phyloP scores from a whole-genome alignment of 2,329 filamentous ascomycete species.

The Periconia digitata region DNA sequence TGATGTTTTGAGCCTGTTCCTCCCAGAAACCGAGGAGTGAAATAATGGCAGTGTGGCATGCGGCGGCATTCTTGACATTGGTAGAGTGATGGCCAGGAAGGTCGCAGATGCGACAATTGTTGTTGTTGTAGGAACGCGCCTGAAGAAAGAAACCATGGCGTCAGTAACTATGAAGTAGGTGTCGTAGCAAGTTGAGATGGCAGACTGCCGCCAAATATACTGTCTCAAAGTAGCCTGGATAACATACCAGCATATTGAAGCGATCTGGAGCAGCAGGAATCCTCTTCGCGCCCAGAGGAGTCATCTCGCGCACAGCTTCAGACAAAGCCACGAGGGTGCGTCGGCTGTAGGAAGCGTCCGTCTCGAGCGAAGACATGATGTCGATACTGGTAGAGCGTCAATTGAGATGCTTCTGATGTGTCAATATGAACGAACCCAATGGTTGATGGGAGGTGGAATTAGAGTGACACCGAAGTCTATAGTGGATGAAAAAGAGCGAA shows the following conservation, averaged over 20 bases:
- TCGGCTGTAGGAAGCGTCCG: slow-evolving; percentile 5
- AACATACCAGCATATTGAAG: slow-evolving; percentile 24
- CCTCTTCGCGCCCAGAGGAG: slow-evolving; percentile 11
- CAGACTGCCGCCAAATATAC: too few relatives aligned
- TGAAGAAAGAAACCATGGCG: too few relatives aligned
- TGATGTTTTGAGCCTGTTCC: slow-evolving; percentile 10
- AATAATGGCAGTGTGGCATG: slow-evolving; percentile 17
- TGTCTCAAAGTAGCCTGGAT: too few relatives aligned
- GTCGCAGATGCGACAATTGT: slow-evolving; percentile 18
- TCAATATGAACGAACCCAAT: too few relatives aligned
- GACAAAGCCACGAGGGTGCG: slow-evolving; percentile 13
- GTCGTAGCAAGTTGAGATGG: too few relatives aligned
- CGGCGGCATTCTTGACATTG: slow-evolving; percentile 10
- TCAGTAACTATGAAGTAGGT: too few relatives aligned
- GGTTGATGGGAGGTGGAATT: too few relatives aligned
- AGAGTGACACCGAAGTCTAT: too few relatives aligned
- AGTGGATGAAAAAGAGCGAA: too few relatives aligned
- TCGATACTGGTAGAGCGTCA: neutral
- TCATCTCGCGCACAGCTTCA: slow-evolving; percentile 21
- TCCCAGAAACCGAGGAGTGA: slow-evolving; percentile 22
- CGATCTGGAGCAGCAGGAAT: slow-evolving; percentile 10
- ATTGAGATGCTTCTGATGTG: too few relatives aligned
- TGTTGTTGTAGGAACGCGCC: too few relatives aligned
- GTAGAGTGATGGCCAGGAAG: slow-evolving; percentile 19
- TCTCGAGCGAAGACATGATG: slow-evolving; percentile 8